Conservation (phyloP, 306 rosid genomes). For the Benincasa hispida region DNA sequence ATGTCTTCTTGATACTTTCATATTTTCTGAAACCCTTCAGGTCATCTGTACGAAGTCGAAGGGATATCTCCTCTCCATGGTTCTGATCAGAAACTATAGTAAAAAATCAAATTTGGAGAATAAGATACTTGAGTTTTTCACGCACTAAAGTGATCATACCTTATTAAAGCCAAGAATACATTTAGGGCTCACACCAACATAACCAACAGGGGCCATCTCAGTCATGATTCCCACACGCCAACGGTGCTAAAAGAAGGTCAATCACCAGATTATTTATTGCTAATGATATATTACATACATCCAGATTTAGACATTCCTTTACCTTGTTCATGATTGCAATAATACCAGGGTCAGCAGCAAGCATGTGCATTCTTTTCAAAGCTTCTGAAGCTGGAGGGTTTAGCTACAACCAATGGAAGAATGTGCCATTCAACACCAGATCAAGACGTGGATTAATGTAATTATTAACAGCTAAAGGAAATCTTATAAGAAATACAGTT, state of each 20-base stretch:
- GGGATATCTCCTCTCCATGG: constrained; percentile 86
- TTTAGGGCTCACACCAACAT: constrained; percentile 87
- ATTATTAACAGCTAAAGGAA: neutral
- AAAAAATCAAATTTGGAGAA: neutral
- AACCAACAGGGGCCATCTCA: constrained; percentile 94
- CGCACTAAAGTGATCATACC: constrained; percentile 24
- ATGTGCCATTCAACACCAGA: constrained; percentile 10
- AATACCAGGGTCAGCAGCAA: constrained; percentile 95
- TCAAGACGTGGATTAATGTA: neutral
- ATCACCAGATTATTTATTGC: constrained; percentile 14
- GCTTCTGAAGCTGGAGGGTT: constrained; percentile 82
- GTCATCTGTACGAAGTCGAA: constrained; percentile 94
- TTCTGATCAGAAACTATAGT: constrained; percentile 30
- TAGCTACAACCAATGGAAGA: constrained; percentile 41
- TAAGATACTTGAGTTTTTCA: neutral
- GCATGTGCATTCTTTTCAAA: constrained; percentile 86
- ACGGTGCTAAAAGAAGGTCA: constrained; percentile 41
- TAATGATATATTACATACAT: constrained; percentile 8
- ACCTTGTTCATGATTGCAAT: constrained; percentile 93
- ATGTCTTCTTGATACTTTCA: constrained; percentile 78
- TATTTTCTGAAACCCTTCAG: constrained; percentile 88
- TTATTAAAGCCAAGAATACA: constrained; percentile 84
- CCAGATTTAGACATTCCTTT: constrained; percentile 10
- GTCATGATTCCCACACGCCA: constrained; percentile 97
- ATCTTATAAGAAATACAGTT: neutral